These are phyloP conservation scores for Pseudotulostoma volvatum DNA, from an alignment of 495 filamentous ascomycete species.

Conservation along the genomic window DNA sequence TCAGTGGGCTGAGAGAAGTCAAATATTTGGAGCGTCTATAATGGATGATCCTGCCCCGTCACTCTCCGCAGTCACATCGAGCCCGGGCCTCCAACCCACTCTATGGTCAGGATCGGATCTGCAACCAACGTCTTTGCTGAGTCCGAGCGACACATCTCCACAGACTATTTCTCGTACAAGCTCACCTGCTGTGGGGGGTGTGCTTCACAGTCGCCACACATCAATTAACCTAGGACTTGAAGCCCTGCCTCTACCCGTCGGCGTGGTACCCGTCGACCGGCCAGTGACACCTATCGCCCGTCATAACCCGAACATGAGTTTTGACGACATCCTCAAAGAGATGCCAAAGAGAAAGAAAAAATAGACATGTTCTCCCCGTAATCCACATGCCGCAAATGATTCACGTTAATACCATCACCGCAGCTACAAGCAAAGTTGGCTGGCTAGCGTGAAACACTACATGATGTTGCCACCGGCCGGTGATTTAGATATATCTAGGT, in stretches of 20 bases:
- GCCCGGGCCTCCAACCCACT: constrained; percentile 27
- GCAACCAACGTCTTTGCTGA: constrained; percentile 15
- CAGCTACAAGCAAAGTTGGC: not conserved
- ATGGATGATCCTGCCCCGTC: constrained; percentile 28
- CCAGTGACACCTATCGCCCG: constrained; percentile 23
- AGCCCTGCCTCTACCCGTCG: constrained; percentile 33
- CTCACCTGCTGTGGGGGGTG: constrained; percentile 25
- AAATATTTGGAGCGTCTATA: constrained; percentile 21
- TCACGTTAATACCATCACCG: no score
- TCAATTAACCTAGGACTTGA: constrained; percentile 35
- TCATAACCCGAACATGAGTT: constrained; percentile 36
- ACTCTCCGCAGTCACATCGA: constrained; percentile 16
- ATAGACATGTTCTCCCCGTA: no score
- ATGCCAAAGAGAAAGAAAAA: constrained; percentile 29
- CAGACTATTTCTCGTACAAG: constrained; percentile 22
- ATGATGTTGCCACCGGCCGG: no score
- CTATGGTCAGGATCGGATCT: constrained; percentile 23
- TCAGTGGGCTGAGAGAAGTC: constrained; percentile 43
- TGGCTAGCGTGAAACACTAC: not conserved
- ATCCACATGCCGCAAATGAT: no score
- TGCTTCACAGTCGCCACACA: constrained; percentile 18
- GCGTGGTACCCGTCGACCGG: constrained; percentile 31
- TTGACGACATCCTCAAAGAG: constrained; percentile 35
- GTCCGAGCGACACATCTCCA: constrained; percentile 18
- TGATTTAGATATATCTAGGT: no score